Base-by-base conservation (phyloP, 371 early-diverging fungal species). In the Apophysomyces sp. region DNA sequence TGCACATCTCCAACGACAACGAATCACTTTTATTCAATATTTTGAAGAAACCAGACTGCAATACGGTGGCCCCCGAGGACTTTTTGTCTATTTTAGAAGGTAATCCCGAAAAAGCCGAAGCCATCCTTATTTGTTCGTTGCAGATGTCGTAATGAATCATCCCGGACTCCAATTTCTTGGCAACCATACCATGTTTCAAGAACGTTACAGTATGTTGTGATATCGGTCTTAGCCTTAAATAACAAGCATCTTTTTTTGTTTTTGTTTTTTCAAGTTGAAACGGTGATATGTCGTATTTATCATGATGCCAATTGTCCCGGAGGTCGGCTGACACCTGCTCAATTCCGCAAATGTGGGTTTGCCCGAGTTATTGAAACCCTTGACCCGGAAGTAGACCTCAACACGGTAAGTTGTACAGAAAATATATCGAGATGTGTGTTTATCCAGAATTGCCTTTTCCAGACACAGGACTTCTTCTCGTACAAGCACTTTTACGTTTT, bases 401-500 rank as follows among this genome's bases (percentile, higher is more conserved):
- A 92, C 66, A 52, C 77, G 59, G 85, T 90, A 78, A 63, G 73
- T 31, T 1, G 37, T 40, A 29, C 57, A n/a, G 53, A n/a, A 5
- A 11, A 31, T 9, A n/a, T 31, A 36, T 29, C n/a, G 13, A 30
- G n/a, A 30, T 57, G 11, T 24, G 13, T 39, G 21, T 21, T 16
- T 28, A 26, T 29, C 9, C 18, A 29, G n/a, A 15, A 30, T 32
- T 18, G 9, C 7, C 21, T 27, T 44, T 26, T 34, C 34, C 58
- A 83, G 85, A 79, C 83, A 0, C 78, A 84, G 52, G 73, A 87
- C 72, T 72, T 76, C 79, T 94, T 96, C 65, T 94, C 94, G 12
- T 96, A 96, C 80, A 93, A 94, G 71, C 94, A 96, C 67, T 96
- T 94, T 63, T 96, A 94, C 72, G 96, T 96, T 12, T 83, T 96